A percentile compares a stretch with the other conserved stretches of the same genome.
These are phyloP conservation scores for Saccharata proteae DNA, from an alignment of 2,329 filamentous ascomycete species.

Conservation along the genomic window DNA sequence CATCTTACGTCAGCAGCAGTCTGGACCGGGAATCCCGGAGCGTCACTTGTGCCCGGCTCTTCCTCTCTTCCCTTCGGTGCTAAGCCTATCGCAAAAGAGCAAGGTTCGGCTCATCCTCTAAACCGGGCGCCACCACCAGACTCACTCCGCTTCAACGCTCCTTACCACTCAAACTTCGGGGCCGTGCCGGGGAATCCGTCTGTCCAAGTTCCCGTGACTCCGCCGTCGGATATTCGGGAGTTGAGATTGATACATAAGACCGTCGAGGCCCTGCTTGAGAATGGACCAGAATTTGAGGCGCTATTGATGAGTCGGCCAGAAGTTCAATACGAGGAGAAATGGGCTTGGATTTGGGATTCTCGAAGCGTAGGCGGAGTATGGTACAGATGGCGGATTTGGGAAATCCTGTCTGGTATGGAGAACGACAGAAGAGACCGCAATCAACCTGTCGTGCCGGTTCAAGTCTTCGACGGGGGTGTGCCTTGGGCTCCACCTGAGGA, in stretches of 20 bases:
- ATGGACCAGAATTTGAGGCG: slow-evolving; percentile 82
- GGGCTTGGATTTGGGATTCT: slow-evolving; percentile 89
- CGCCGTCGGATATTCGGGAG: slow-evolving; percentile 63
- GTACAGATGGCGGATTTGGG: slow-evolving; percentile 88
- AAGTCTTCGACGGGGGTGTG: slow-evolving; percentile 57
- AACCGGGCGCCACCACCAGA: slow-evolving; percentile 35
- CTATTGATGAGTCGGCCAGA: slow-evolving; percentile 77
- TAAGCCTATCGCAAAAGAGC: slow-evolving; percentile 36
- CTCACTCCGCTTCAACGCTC: slow-evolving; percentile 60
- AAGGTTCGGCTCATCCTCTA: slow-evolving; percentile 32
- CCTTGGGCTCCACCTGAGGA: slow-evolving; percentile 68
- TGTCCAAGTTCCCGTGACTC: slow-evolving; percentile 50
- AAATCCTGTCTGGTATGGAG: slow-evolving; percentile 56
- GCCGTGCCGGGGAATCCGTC: slow-evolving; percentile 38
- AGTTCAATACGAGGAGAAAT: slow-evolving; percentile 77
- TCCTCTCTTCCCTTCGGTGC: slow-evolving; percentile 65
- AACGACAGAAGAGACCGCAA: neutral
- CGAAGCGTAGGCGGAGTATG: slow-evolving; percentile 69
- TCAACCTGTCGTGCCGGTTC: neutral
- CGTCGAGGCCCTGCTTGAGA: slow-evolving; percentile 63
- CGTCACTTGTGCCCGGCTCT: slow-evolving; percentile 33
- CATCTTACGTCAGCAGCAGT: slow-evolving; percentile 69
- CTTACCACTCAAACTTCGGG: slow-evolving; percentile 14
- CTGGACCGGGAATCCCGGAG: slow-evolving; percentile 36
- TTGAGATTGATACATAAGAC: slow-evolving; percentile 80